Conservation (phyloP, 495 filamentous ascomycete species). For the Neurospora africana region DNA sequence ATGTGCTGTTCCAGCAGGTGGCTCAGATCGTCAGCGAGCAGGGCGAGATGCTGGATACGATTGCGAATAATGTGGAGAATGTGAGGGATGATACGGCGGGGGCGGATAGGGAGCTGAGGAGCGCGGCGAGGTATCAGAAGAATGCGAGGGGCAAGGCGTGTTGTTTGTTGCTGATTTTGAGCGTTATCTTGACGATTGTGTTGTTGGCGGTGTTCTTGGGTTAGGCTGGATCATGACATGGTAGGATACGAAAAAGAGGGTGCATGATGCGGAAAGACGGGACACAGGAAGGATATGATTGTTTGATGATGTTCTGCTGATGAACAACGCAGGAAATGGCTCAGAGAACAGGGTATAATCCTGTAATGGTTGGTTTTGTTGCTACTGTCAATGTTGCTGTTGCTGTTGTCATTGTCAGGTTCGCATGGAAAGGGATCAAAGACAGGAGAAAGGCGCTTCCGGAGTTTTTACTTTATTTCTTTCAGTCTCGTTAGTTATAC, state of each 20-base stretch:
- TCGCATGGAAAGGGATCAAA: slow-evolving; percentile 1
- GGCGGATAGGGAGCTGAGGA: slow-evolving; percentile 72
- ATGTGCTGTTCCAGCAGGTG: slow-evolving; percentile 93
- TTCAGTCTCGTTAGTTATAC: slow-evolving; percentile 1
- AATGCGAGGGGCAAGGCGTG: slow-evolving; percentile 85
- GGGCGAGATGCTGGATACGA: slow-evolving; percentile 79
- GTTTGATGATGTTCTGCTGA: neutral
- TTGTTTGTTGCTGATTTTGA: slow-evolving; percentile 82
- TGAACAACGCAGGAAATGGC: neutral
- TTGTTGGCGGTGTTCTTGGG: slow-evolving; percentile 72
- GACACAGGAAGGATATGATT: neutral
- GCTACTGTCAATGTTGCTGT: neutral
- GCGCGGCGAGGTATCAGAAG: slow-evolving; percentile 84
- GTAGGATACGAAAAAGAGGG: neutral
- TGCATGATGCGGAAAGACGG: neutral
- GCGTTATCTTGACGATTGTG: slow-evolving; percentile 78
- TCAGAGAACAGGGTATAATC: neutral
- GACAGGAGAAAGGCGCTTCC: slow-evolving; percentile 5
- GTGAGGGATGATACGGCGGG: slow-evolving; percentile 70
- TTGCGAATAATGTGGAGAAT: slow-evolving; percentile 74
- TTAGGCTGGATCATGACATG: slow-evolving; percentile 18
- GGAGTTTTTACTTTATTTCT: slow-evolving; percentile 6
- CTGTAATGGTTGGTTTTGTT: slow-evolving; percentile 2
- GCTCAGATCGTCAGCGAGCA: slow-evolving; percentile 94
- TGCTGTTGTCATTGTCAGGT: neutral